A percentile compares a stretch with the other conserved stretches of the same genome.
Conservation (phyloP, 169 alveolate species). For the Plasmodium malariae region DNA sequence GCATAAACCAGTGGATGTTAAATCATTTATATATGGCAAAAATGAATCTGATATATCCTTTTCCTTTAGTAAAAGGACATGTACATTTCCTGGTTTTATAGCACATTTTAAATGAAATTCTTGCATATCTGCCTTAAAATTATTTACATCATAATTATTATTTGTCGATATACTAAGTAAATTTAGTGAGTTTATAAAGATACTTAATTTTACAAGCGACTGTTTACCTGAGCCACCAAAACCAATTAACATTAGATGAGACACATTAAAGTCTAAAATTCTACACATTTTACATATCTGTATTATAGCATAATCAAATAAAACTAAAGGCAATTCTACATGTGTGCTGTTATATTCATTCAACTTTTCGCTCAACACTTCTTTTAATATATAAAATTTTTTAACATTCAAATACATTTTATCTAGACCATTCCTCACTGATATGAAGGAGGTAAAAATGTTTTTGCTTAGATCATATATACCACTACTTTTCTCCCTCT, state of each 20-base stretch:
- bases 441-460: constrained; percentile 91
- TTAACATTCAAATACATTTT: constrained; percentile 88
- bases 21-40: constrained; percentile 95
- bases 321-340: constrained; percentile 95
- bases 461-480: constrained; percentile 86
- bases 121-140: constrained; percentile 92
- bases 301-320: constrained; percentile 95
- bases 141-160: constrained; percentile 91
- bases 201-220: constrained; percentile 93
- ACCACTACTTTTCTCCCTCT: constrained; percentile 82
- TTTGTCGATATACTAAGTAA: constrained; percentile 91
- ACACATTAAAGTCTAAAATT: constrained; percentile 93
- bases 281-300: constrained; percentile 95
- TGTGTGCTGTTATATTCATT: constrained; percentile 92
- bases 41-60: constrained; percentile 93
- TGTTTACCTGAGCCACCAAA: constrained; percentile 98
- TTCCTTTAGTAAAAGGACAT: constrained; percentile 95
- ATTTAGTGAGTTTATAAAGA: constrained; percentile 92
- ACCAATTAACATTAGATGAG: constrained; percentile 96
- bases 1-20: constrained; percentile 95
- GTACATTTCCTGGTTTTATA: constrained; percentile 92
- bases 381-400: constrained; percentile 89
- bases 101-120: constrained; percentile 95
- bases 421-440: constrained; percentile 93
- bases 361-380: constrained; percentile 91